Percentiles rank a stretch among this genome's conserved stretches.
phyloP scores from a whole-genome alignment of 306 rosid species.

The Ammopiptanthus mongolicus region DNA sequence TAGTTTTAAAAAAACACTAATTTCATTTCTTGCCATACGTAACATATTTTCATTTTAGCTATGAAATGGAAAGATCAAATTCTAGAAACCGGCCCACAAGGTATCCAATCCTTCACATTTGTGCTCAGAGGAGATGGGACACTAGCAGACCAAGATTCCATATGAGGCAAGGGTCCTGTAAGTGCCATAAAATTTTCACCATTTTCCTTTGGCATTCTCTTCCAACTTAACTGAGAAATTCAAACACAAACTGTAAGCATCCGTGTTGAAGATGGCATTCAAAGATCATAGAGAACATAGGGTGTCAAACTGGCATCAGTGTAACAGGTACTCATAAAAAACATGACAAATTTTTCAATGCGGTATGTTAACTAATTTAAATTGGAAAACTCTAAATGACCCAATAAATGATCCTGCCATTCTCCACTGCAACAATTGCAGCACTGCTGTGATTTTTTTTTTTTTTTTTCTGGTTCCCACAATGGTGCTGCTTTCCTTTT shows the following conservation, averaged over 20 bases:
- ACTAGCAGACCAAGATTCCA: constrained; percentile 64
- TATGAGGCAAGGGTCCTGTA: constrained; percentile 76
- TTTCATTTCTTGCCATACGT: neutral
- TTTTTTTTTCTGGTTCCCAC: neutral
- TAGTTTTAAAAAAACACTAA: neutral
- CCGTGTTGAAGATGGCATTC: neutral
- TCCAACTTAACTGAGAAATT: constrained; percentile 74
- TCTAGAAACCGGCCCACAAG: constrained; percentile 28
- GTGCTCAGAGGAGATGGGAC: constrained; percentile 53
- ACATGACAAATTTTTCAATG: neutral
- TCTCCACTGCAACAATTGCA: neutral
- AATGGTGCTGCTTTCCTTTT: neutral
- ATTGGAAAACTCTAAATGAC: neutral
- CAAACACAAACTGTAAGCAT: constrained; percentile 26
- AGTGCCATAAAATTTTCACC: constrained; percentile 83
- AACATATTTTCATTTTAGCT: neutral
- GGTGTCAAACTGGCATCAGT: neutral
- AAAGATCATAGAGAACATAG: neutral
- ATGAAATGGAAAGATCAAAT: constrained; percentile 1
- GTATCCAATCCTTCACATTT: constrained; percentile 65
- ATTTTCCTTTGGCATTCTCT: constrained; percentile 49
- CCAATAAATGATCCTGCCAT: neutral
- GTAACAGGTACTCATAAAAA: neutral
- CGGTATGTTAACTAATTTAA: neutral
- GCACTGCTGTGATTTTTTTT: neutral